A percentile compares a stretch with the other conserved stretches of the same genome.
phyloP scores from a whole-genome alignment of 768 basidiomycete species.

The Cubamyces lactineus region DNA sequence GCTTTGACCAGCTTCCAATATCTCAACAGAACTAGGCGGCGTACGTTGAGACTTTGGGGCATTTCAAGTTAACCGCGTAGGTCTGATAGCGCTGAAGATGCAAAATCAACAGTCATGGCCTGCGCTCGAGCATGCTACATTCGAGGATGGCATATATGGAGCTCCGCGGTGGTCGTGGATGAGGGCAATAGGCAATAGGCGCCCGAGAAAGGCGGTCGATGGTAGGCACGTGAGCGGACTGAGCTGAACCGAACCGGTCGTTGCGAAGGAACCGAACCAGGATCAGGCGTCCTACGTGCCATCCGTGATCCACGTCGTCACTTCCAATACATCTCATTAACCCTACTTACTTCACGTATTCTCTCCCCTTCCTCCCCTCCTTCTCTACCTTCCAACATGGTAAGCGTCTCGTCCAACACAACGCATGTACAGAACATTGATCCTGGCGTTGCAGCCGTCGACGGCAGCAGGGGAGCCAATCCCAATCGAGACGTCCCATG shows the following conservation, averaged over 20 bases:
- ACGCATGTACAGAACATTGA: background rate
- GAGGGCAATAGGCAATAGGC: background rate
- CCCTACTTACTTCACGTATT: background rate
- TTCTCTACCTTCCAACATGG: background rate
- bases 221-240: background rate
- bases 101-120: too few species aligned
- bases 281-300: background rate
- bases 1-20: too few species aligned
- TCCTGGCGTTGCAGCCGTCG: constrained; percentile 17
- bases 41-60: too few species aligned
- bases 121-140: too few species aligned
- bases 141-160: too few species aligned
- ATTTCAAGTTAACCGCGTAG: too few species aligned
- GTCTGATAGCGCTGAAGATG: too few species aligned
- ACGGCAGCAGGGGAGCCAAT: constrained; percentile 47
- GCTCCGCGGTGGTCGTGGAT: background rate
- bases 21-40: too few species aligned
- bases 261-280: background rate
- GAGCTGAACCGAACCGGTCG: background rate
- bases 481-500: constrained; percentile 93
- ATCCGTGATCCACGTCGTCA: constrained; percentile 8
- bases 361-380: background rate
- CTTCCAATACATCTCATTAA: background rate
- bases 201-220: background rate
- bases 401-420: background rate